Conservation (phyloP, 2,329 filamentous ascomycete genomes). For the Fusarium marasasianum region DNA sequence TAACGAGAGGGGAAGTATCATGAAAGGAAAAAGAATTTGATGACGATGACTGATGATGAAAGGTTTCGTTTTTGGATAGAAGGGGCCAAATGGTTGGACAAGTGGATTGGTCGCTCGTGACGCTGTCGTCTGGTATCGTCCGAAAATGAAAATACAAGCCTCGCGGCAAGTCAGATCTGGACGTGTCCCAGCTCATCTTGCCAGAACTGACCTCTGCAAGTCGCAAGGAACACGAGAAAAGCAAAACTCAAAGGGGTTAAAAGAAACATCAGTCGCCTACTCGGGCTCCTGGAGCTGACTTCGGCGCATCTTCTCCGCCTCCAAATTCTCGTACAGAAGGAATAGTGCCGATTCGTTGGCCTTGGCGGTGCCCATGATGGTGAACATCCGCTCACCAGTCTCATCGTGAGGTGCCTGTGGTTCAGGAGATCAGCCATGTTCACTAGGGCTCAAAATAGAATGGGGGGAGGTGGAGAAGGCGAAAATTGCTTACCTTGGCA, state of each 20-base stretch:
- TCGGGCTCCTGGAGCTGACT: conserved; percentile 75
- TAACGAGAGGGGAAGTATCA: conserved; percentile 39
- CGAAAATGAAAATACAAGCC: conserved; percentile 61
- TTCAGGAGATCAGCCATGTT: conserved; percentile 1
- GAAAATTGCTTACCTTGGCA: conserved; percentile 72
- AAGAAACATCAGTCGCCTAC: conserved; percentile 47
- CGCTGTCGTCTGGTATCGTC: conserved; percentile 57
- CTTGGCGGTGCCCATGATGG: conserved; percentile 93
- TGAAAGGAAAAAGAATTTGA: conserved; percentile 38
- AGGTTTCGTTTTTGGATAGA: conserved; percentile 31
- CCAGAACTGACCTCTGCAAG: conserved; percentile 57
- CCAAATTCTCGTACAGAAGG: conserved; percentile 97
- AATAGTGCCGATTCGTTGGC: conserved; percentile 97
- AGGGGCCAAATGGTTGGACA: conserved; percentile 4
- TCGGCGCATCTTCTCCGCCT: conserved; percentile 98
- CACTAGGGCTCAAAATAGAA: background rate
- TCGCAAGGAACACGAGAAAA: conserved; percentile 43
- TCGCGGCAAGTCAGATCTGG: conserved; percentile 73
- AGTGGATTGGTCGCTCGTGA: conserved; percentile 47
- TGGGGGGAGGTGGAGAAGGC: background rate
- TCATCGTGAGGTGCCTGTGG: conserved; percentile 89
- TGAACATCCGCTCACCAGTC: conserved; percentile 99
- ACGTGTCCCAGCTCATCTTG: conserved; percentile 58
- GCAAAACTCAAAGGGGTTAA: conserved; percentile 40
- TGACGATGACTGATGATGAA: conserved; percentile 34